Conservation (phyloP, 2,329 filamentous ascomycete genomes). For the Helotiales sp. region DNA sequence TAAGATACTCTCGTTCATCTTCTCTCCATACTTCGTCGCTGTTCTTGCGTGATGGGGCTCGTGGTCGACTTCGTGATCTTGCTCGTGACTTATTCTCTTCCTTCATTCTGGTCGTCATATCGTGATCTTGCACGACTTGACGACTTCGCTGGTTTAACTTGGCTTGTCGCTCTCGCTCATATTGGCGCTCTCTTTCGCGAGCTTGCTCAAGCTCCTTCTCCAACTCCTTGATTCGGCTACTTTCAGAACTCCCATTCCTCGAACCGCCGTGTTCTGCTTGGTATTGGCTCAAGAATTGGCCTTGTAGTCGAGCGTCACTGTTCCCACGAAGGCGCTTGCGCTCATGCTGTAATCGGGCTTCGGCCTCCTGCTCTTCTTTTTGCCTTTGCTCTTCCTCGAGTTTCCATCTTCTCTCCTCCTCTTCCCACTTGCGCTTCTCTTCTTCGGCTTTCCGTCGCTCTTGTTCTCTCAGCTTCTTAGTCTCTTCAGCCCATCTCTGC, state of each 20-base stretch:
- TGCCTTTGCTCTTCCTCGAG: slow-evolving; percentile 71
- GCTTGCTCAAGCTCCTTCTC: slow-evolving; percentile 72
- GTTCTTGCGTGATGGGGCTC: slow-evolving; percentile 27
- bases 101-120: slow-evolving; percentile 30
- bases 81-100: slow-evolving; percentile 29
- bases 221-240: slow-evolving; percentile 73
- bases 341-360: slow-evolving; percentile 66
- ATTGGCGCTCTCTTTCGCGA: slow-evolving; percentile 64
- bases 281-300: slow-evolving; percentile 86
- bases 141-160: slow-evolving; percentile 33
- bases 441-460: slow-evolving; percentile 61
- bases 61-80: slow-evolving; percentile 24
- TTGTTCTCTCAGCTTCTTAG: slow-evolving; percentile 56
- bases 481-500: slow-evolving; percentile 65
- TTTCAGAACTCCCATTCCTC: slow-evolving; percentile 51
- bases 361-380: slow-evolving; percentile 71
- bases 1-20: slow-evolving; percentile 54
- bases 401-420: slow-evolving; percentile 76
- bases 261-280: slow-evolving; percentile 63
- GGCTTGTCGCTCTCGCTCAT: slow-evolving; percentile 60
- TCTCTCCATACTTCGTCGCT: slow-evolving; percentile 47
- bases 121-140: slow-evolving; percentile 31
- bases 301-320: slow-evolving; percentile 70
- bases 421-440: slow-evolving; percentile 74
- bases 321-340: slow-evolving; percentile 57